A percentile compares a stretch with the other conserved stretches of the same genome.
phyloP scores from a whole-genome alignment of 345 rosid species.

The Anastatica hierochuntica region DNA sequence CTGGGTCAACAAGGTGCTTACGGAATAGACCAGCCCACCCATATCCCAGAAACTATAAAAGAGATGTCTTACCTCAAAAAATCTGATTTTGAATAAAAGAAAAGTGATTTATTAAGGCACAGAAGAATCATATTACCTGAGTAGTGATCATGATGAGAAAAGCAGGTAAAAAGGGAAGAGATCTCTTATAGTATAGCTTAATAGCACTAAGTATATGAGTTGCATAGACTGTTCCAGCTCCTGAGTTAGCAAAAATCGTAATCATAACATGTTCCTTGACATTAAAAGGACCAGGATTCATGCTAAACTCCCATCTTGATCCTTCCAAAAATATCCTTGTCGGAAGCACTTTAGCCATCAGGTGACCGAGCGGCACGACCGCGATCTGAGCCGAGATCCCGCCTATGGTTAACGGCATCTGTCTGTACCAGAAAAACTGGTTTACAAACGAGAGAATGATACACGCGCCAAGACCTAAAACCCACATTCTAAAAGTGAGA shows the following conservation, averaged over 20 bases:
- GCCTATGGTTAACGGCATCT: conserved; percentile 38
- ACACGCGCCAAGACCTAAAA: conserved; percentile 54
- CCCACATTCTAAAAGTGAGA: conserved; percentile 82
- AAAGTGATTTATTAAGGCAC: too few relatives aligned
- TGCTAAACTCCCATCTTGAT: conserved; percentile 37
- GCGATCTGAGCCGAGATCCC: conserved; percentile 76
- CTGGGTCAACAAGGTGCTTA: conserved; percentile 75
- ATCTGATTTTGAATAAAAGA: too few relatives aligned
- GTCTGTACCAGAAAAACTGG: conserved; percentile 91
- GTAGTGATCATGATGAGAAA: conserved; percentile 66
- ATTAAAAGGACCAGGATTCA: conserved; percentile 83
- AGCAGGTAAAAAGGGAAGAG: conserved; percentile 51
- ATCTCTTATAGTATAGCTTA: conserved; percentile 49
- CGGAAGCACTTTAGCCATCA: conserved; percentile 52
- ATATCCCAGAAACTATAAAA: conserved; percentile 63
- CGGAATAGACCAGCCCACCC: conserved; percentile 89
- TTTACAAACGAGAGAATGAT: conserved; percentile 55
- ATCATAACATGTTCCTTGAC: conserved; percentile 86
- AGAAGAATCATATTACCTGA: too few relatives aligned
- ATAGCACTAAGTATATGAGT: conserved; percentile 65
- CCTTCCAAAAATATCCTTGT: conserved; percentile 35
- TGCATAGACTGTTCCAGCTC: conserved; percentile 73
- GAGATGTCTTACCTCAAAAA: too few relatives aligned
- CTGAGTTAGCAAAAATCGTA: conserved; percentile 69
- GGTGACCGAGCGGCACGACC: conserved; percentile 66